A percentile compares a stretch with the other conserved stretches of the same genome.
Conservation (phyloP, 306 rosid genomes). For the Senna siamea region DNA sequence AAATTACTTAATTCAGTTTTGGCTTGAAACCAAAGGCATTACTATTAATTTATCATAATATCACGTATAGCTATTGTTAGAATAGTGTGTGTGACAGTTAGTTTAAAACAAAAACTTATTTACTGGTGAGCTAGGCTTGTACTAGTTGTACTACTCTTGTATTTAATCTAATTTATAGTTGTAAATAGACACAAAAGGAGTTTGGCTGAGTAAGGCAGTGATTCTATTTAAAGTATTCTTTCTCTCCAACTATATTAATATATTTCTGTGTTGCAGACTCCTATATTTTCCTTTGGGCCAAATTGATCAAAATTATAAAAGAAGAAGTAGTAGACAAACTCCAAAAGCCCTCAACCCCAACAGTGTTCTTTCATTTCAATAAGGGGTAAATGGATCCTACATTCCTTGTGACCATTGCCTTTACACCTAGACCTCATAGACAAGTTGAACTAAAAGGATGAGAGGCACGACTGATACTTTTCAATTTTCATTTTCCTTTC, state of each 20-base stretch:
- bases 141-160: no score
- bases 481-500: no score
- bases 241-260: background rate
- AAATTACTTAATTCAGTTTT: conserved; percentile 13
- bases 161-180: no score
- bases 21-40: background rate
- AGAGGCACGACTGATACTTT: no score
- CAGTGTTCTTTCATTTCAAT: conserved; percentile 15
- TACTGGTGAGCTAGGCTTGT: no score
- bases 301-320: background rate
- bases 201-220: no score
- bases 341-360: background rate
- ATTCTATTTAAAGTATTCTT: no score
- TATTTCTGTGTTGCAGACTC: background rate
- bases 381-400: background rate
- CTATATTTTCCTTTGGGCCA: background rate
- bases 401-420: background rate
- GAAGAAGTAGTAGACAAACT: background rate
- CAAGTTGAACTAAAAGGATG: background rate
- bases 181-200: no score
- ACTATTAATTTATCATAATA: background rate
- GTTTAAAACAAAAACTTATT: no score
- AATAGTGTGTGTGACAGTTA: no score
- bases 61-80: background rate
- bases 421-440: background rate